A percentile compares a stretch with the other conserved stretches of the same genome.
phyloP scores from a whole-genome alignment of 1,284 basidiomycete species.

The Neotropicomus parvogracilis region DNA sequence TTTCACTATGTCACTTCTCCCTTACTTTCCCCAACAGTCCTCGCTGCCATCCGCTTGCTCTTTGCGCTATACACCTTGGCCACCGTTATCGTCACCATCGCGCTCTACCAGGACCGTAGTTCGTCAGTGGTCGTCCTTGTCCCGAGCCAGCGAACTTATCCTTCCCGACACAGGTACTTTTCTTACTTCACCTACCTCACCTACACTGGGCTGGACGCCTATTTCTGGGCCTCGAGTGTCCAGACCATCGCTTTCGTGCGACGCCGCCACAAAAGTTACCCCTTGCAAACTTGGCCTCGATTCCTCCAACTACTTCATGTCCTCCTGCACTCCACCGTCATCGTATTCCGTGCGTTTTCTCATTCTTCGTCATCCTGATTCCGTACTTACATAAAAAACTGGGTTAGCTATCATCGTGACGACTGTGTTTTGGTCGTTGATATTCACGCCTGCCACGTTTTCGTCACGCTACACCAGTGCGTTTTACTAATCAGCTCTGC shows the following conservation, averaged over 20 bases:
- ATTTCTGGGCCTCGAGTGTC: slow-evolving; percentile 56
- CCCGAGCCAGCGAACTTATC: neutral
- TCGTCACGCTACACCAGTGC: slow-evolving; percentile 36
- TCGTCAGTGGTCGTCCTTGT: slow-evolving; percentile 23
- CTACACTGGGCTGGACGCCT: slow-evolving; percentile 59
- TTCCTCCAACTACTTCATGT: slow-evolving; percentile 57
- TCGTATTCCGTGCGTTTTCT: slow-evolving; percentile 54
- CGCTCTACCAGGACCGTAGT: slow-evolving; percentile 34
- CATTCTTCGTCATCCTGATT: neutral
- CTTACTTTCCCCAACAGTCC: slow-evolving; percentile 42
- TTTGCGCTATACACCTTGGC: slow-evolving; percentile 54
- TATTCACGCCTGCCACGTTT: slow-evolving; percentile 45
- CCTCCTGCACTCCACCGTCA: slow-evolving; percentile 49
- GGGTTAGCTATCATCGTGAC: slow-evolving; percentile 59
- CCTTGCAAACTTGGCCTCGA: slow-evolving; percentile 57
- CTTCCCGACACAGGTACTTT: slow-evolving; percentile 43
- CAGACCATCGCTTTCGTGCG: slow-evolving; percentile 50
- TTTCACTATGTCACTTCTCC: slow-evolving; percentile 59
- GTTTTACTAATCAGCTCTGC: slow-evolving; percentile 11
- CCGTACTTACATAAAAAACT: neutral
- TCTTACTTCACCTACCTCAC: slow-evolving; percentile 63
- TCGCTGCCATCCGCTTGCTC: slow-evolving; percentile 47
- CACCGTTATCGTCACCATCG: slow-evolving; percentile 44
- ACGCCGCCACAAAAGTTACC: slow-evolving; percentile 39
- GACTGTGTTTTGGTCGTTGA: slow-evolving; percentile 61